Base-by-base conservation (phyloP, 352 stramenopile genomes). In the Phytophthora agathidicida region DNA sequence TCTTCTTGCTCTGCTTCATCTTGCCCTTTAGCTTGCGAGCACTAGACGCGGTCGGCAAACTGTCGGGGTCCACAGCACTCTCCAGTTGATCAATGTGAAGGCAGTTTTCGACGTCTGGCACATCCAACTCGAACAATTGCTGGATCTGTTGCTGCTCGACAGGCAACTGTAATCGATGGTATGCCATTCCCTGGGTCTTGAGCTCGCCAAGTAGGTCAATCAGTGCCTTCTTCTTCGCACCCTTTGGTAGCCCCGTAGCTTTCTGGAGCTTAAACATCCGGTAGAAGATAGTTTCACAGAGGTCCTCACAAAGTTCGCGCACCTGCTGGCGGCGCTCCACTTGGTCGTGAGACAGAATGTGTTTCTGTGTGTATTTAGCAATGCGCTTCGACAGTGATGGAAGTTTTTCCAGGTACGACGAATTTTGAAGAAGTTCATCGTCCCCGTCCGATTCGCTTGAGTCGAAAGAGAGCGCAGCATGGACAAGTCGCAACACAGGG, bases 211-310 rank as follows among this genome's bases (percentile, higher is more conserved):
- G 86, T 16, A 99, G 69, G 59, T 99, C 97, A 20, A 98, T 86
- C 5, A 99, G 69, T 13, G 97, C 97, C 53, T 98, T 91, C 78
- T 99, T 97, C 74, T 99, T 99, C 20, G 98, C 94, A 39, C 90
- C 92, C 74, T 98, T 98, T 0, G 94, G 94, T 14, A 91, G 65
- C 26, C 95, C 97, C 20, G 73, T 73, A 13, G 68, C 63, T 44
- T 96, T 80, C 51, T 93, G 86, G 0, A 87, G 68, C 31, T 86
- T 89, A 24, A 75, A 71, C 66, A 99, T 98, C n/a, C 97, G 87
- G 32, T 95, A 94, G 64, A 99, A 98, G 48, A 99, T 97, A 22
- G 91, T 85, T 53, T 96, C 84, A 59, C 86, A 97, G 6, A 99
- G 76, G 37, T 98, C 85, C 66, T 92, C 86, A 60, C 89, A 94